phyloP scores from a whole-genome alignment of 1,284 basidiomycete genomes.

The Ganoderma lucidum region DNA sequence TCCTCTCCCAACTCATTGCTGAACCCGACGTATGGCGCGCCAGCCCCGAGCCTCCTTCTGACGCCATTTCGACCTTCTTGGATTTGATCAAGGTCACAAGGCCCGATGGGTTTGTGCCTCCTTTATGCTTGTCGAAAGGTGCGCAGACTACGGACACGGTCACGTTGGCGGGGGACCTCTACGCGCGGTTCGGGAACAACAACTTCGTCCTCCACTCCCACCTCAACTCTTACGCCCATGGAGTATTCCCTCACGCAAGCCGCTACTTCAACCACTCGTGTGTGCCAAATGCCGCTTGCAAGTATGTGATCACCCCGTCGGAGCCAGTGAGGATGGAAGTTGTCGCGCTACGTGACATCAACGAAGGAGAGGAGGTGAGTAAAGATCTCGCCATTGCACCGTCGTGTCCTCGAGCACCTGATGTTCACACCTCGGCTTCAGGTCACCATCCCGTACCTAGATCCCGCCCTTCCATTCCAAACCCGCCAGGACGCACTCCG shows the following conservation, averaged over 20 bases:
- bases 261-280: slow-evolving; percentile 83
- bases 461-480: slow-evolving; percentile 70
- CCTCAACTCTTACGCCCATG: slow-evolving; percentile 70
- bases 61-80: slow-evolving; percentile 48
- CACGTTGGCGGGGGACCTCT: slow-evolving; percentile 45
- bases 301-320: slow-evolving; percentile 54
- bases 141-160: slow-evolving; percentile 32
- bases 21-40: slow-evolving; percentile 36
- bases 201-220: slow-evolving; percentile 80
- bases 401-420: background rate
- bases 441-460: slow-evolving; percentile 78
- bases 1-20: slow-evolving; percentile 69
- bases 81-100: slow-evolving; percentile 59
- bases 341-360: slow-evolving; percentile 64
- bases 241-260: slow-evolving; percentile 76
- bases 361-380: slow-evolving; percentile 66
- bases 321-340: slow-evolving; percentile 63
- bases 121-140: slow-evolving; percentile 34
- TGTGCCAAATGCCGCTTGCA: slow-evolving; percentile 72
- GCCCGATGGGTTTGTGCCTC: slow-evolving; percentile 32
- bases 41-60: background rate
- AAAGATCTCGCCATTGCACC: slow-evolving; percentile 21
- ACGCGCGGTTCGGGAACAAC: slow-evolving; percentile 75
- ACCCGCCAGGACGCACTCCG: slow-evolving; percentile 65
- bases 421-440: slow-evolving; percentile 37